Evolutionary conservation across 2,329 filamentous ascomycete species (phyloP), one percentile per base, ranked within the genome.

Genomic region (Xylaria sp.): DNA sequence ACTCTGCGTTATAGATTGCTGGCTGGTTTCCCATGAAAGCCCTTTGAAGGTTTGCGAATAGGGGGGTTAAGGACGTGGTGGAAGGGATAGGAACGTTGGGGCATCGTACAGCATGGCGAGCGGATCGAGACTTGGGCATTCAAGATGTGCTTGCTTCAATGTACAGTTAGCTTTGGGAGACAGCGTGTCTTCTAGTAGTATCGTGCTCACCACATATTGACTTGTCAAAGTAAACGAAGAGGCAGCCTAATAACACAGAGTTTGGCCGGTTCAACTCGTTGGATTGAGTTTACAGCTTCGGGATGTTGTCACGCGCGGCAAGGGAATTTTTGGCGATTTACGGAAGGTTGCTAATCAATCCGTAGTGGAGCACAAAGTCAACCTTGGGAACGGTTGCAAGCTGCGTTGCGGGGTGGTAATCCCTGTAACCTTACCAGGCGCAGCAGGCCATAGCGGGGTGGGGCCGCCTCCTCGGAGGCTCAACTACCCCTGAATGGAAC

Each of bases 111-210:
- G 81, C 94, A 99, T 59, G 92, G 90, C 52, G 92, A 94, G 66
- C 94, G 90, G 76, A 99, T 95, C 53, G 93, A 81, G 69, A 99
- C 94, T 77, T 99, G 94, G 60, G 93, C 94, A 80, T 99, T 99
- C 73, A 99, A 87, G 69, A 99, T 81, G 79, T 99, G 94, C 83
- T 97, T 97, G 81, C 94, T 60, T 50, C 39, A 21, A 19, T 20
- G 37, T 3, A n/a, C n/a, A 13, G 38, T 62, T 22, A 56, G 55
- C 19, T 48, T 45, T 24, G 38, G 19, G 7, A 9, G 17, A 18
- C 38, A n/a, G 29, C 4, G 29, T 13, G 11, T 34, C 29, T 13
- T 11, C 3, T 6, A 34, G 29, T n/a, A n/a, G 29, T 34, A 4
- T 13, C 16, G 9, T 34, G 16, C 29, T 34, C 29, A 34, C 29